A percentile compares a stretch with the other conserved stretches of the same genome.
phyloP scores from a whole-genome alignment of 768 basidiomycete species.

The Suillus weaverae region DNA sequence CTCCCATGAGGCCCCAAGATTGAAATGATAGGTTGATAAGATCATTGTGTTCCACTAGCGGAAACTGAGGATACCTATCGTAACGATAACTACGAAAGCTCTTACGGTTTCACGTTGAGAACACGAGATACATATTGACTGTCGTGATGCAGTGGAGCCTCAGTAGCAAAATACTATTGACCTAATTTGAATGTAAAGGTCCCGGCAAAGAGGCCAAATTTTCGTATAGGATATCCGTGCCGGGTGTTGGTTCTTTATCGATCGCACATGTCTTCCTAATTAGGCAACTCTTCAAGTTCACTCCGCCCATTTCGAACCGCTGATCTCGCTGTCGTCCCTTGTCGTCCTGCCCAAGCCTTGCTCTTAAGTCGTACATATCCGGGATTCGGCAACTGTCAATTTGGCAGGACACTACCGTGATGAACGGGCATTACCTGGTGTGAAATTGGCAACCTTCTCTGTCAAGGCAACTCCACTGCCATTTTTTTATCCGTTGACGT shows the following conservation, averaged over 20 bases:
- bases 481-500: conserved; percentile 31
- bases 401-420: neutral
- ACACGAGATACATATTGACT: neutral
- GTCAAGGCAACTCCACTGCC: conserved; percentile 10
- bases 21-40: neutral
- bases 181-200: neutral
- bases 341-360: neutral
- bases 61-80: neutral
- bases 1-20: neutral
- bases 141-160: too few species aligned
- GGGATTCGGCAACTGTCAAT: neutral
- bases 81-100: neutral
- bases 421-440: neutral
- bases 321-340: neutral
- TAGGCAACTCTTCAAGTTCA: conserved; percentile 16
- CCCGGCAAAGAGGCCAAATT: neutral
- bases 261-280: neutral
- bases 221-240: neutral
- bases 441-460: conserved; percentile 3
- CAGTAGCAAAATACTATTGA: too few species aligned
- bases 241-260: neutral
- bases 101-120: neutral
- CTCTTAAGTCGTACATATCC: neutral
- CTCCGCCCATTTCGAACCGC: neutral
- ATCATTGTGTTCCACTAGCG: neutral